These are phyloP conservation scores for Parathielavia hyrcaniae DNA, from an alignment of 495 filamentous ascomycete genomes.

Conservation along the genomic window DNA sequence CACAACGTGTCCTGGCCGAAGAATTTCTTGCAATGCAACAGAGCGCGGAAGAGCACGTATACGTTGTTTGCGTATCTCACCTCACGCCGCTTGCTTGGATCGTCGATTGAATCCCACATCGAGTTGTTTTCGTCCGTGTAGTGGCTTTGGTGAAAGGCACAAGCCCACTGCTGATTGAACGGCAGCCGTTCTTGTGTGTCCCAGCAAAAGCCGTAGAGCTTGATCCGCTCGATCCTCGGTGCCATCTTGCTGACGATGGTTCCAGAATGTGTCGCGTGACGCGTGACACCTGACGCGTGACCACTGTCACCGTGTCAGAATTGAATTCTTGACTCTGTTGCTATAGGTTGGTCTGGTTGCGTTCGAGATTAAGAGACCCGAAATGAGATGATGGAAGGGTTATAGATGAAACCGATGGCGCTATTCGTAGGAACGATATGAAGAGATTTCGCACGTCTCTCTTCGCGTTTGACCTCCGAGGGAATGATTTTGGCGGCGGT, in stretches of 20 bases:
- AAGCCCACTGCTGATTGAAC: constrained; percentile 18
- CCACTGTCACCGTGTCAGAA: background rate
- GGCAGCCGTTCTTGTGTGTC: background rate
- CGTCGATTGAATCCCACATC: constrained; percentile 10
- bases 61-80: constrained; percentile 30
- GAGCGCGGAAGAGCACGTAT: constrained; percentile 22
- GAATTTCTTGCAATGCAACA: constrained; percentile 11
- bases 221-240: constrained; percentile 9
- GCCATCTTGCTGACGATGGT: background rate
- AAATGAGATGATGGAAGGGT: too few species aligned
- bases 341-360: too few species aligned
- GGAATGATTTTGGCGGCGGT: too few species aligned
- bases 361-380: too few species aligned
- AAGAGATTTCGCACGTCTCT: too few species aligned
- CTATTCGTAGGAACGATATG: too few species aligned
- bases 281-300: too few species aligned
- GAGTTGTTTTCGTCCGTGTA: constrained; percentile 15
- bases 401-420: too few species aligned
- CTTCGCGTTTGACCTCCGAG: too few species aligned
- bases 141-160: constrained; percentile 13
- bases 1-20: constrained; percentile 19
- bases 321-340: background rate
- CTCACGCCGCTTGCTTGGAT: constrained; percentile 17
- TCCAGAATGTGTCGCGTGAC: background rate
- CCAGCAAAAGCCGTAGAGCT: constrained; percentile 15